Conservation (phyloP, 192 early-diverging fungal species). For the Jimgerdemannia lactiflua region DNA sequence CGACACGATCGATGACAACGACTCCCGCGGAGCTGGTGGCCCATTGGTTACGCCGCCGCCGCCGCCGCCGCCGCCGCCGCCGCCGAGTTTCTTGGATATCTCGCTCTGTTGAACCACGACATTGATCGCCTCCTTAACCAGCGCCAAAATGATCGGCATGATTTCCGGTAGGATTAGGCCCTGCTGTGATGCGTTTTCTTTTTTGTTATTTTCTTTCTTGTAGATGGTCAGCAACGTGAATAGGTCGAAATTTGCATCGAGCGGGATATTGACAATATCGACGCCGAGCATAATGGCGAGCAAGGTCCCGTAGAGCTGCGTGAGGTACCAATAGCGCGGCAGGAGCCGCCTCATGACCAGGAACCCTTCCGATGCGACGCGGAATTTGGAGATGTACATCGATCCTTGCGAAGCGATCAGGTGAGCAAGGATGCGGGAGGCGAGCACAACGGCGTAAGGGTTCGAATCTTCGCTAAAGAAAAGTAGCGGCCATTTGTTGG, state of each 20-base stretch:
- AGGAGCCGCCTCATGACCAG: conserved; percentile 53
- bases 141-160: conserved; percentile 39
- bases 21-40: not conserved
- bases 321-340: conserved; percentile 53
- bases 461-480: conserved; percentile 55
- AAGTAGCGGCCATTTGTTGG: conserved; percentile 62
- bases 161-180: conserved; percentile 41
- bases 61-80: not conserved
- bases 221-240: conserved; percentile 42
- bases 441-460: conserved; percentile 50
- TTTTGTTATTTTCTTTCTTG: conserved; percentile 1
- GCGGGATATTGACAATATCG: conserved; percentile 48
- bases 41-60: conserved; percentile 21
- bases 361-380: conserved; percentile 50
- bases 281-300: conserved; percentile 51
- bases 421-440: conserved; percentile 47
- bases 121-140: conserved; percentile 44
- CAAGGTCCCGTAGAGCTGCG: conserved; percentile 52
- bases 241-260: conserved; percentile 45
- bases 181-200: conserved; percentile 14
- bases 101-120: conserved; percentile 17
- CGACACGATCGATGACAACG: not conserved
- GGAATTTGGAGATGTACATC: conserved; percentile 47
- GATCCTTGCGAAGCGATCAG: conserved; percentile 44
- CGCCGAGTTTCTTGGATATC: conserved; percentile 1